phyloP scores from a whole-genome alignment of 2,329 filamentous ascomycete species.

The Pseudodiploospora longispora region DNA sequence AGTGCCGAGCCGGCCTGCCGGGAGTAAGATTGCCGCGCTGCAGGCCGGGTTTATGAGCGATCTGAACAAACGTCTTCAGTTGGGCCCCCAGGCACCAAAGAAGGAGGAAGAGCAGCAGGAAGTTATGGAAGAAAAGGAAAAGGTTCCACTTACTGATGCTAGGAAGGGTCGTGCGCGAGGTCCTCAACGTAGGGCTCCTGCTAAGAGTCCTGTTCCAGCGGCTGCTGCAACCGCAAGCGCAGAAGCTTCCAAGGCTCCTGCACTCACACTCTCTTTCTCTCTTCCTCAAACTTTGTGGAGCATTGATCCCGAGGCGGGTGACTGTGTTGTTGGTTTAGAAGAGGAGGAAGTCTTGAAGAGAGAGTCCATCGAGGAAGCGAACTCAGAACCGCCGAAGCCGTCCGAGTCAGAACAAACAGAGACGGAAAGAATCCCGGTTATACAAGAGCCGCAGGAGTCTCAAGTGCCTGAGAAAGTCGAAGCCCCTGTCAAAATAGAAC shows the following conservation, averaged over 20 bases:
- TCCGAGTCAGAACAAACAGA: slow-evolving; percentile 3
- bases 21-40: slow-evolving; percentile 82
- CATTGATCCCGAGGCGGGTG: slow-evolving; percentile 42
- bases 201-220: slow-evolving; percentile 37
- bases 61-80: slow-evolving; percentile 77
- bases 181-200: slow-evolving; percentile 66
- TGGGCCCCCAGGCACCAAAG: slow-evolving; percentile 76
- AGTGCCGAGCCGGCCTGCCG: slow-evolving; percentile 65
- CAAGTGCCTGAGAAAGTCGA: slow-evolving; percentile 1
- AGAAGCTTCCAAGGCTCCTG: not conserved
- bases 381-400: not conserved
- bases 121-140: slow-evolving; percentile 54
- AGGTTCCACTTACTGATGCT: slow-evolving; percentile 76
- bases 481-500: not conserved
- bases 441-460: not conserved
- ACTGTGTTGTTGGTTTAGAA: slow-evolving; percentile 21
- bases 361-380: not conserved
- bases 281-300: slow-evolving; percentile 42
- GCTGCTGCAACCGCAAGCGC: slow-evolving; percentile 18
- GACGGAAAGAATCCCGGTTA: not conserved
- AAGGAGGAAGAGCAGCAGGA: slow-evolving; percentile 58
- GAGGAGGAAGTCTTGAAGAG: slow-evolving; percentile 6
- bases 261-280: slow-evolving; percentile 35
- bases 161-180: slow-evolving; percentile 86
- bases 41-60: slow-evolving; percentile 91